These are phyloP conservation scores for Scheffersomyces spartinae DNA, from an alignment of 805 yeast genomes.

Conservation along the genomic window DNA sequence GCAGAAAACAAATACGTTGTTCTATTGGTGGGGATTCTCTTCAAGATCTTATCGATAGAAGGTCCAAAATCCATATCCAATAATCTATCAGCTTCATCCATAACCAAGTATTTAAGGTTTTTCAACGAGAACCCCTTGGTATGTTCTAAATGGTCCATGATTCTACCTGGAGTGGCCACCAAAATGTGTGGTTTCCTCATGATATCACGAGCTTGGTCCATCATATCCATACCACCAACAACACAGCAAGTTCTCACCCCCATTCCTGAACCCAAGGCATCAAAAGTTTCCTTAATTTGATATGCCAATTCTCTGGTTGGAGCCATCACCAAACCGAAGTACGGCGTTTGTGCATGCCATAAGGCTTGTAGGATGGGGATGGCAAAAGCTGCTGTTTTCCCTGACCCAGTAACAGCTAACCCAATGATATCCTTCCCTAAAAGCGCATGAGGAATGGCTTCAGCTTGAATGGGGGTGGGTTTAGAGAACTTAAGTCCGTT, in stretches of 20 bases:
- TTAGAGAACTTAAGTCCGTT: constrained; percentile 58
- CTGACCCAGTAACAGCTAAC: constrained; percentile 95
- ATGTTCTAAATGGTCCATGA: constrained; percentile 87
- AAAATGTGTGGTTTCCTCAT: constrained; percentile 90
- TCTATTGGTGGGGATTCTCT: constrained; percentile 73
- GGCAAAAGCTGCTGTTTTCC: constrained; percentile 98
- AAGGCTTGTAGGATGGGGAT: constrained; percentile 85
- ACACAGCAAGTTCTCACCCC: constrained; percentile 83
- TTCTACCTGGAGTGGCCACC: constrained; percentile 92
- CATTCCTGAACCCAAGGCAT: constrained; percentile 84
- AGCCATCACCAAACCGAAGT: constrained; percentile 78
- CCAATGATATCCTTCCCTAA: constrained; percentile 92
- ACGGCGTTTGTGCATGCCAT: constrained; percentile 82
- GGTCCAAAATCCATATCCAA: constrained; percentile 96
- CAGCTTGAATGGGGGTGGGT: constrained; percentile 92
- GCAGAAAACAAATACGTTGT: constrained; percentile 87
- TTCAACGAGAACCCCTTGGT: constrained; percentile 83
- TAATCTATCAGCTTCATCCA: constrained; percentile 96
- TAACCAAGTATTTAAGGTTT: constrained; percentile 69
- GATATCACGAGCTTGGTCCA: constrained; percentile 92
- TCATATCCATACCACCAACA: constrained; percentile 97
- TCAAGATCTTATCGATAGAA: constrained; percentile 75
- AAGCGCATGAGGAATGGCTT: constrained; percentile 83
- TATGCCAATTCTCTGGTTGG: constrained; percentile 81
- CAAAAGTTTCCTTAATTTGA: constrained; percentile 89